These are phyloP conservation scores for Eutypa lata DNA, from an alignment of 2,329 filamentous ascomycete species.

Conservation along the genomic window DNA sequence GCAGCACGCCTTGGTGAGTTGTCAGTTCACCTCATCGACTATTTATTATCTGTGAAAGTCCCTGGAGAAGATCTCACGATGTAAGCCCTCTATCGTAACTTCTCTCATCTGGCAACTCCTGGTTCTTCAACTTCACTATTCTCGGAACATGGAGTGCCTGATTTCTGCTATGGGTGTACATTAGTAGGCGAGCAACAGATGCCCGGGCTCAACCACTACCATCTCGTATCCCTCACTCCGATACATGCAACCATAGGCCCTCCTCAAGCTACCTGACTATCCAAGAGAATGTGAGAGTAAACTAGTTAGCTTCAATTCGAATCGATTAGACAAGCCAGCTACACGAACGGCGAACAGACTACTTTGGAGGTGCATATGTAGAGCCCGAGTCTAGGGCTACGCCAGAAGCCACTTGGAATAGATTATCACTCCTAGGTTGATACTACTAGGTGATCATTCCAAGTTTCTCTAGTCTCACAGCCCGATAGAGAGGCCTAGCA, in stretches of 20 bases:
- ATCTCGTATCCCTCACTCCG: background rate
- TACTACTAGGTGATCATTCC: too few relatives aligned
- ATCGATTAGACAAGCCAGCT: background rate
- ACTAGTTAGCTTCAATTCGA: background rate
- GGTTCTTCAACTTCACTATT: background rate
- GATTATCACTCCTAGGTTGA: background rate
- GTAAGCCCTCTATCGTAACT: background rate
- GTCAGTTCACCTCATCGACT: background rate
- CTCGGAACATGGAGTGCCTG: background rate
- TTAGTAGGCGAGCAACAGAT: background rate
- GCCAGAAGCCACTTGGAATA: background rate
- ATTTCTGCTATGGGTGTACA: background rate
- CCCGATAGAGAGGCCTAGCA: too few relatives aligned
- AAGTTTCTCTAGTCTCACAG: too few relatives aligned
- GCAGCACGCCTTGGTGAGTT: background rate
- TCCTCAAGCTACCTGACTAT: too few relatives aligned
- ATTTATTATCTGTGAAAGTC: too few relatives aligned
- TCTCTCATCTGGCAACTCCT: background rate
- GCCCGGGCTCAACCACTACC: background rate
- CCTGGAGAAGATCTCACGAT: background rate
- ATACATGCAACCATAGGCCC: too few relatives aligned
- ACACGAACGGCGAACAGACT: background rate
- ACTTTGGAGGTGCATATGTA: background rate
- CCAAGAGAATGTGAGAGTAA: too few relatives aligned
- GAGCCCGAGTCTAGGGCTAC: background rate